Percentiles rank a stretch among this genome's conserved stretches.
Evolutionary conservation across 2,329 filamentous ascomycete genomes (phyloP).

Genomic region (Thelonectria blattea): DNA sequence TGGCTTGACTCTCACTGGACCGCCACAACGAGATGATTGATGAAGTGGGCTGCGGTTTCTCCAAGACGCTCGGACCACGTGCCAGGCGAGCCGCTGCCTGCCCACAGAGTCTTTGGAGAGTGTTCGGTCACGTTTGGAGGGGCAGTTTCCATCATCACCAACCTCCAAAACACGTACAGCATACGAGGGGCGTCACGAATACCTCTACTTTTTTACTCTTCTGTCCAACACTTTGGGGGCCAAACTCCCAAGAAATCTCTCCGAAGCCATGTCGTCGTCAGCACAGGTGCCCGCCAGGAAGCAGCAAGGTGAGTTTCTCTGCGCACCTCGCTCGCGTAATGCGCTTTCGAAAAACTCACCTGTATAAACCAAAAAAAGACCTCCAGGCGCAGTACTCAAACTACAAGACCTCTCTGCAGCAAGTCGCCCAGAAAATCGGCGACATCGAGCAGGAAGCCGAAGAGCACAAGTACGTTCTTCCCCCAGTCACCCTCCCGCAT

Average conservation of each 20-base stretch:
- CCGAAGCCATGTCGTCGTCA: slow-evolving; percentile 56
- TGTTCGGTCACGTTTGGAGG: slow-evolving; percentile 25
- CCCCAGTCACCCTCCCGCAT: slow-evolving; percentile 23
- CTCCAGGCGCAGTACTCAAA: slow-evolving; percentile 80
- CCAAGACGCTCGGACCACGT: slow-evolving; percentile 41
- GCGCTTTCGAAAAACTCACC: slow-evolving; percentile 22
- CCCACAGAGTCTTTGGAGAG: slow-evolving; percentile 10
- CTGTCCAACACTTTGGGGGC: too few species aligned
- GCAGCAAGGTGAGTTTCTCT: slow-evolving; percentile 68
- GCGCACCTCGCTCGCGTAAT: slow-evolving; percentile 8
- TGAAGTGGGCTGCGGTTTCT: slow-evolving; percentile 17
- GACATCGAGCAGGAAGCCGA: slow-evolving; percentile 97
- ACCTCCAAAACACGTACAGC: slow-evolving; percentile 15
- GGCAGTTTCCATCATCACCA: slow-evolving; percentile 28
- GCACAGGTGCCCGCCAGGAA: slow-evolving; percentile 66
- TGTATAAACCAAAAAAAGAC: slow-evolving; percentile 55
- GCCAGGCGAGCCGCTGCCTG: slow-evolving; percentile 23
- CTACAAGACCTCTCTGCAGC: slow-evolving; percentile 81
- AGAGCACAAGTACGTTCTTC: slow-evolving; percentile 85
- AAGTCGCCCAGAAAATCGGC: slow-evolving; percentile 94
- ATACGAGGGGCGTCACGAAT: slow-evolving; percentile 5
- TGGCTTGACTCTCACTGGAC: slow-evolving; percentile 7
- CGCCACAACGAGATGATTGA: background rate
- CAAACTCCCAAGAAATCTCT: too few species aligned
- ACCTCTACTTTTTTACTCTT: background rate